Evolutionary conservation across 148 eudicot genomes (phyloP), one percentile per base, ranked within the genome.

Genomic region (Spergularia marina): DNA sequence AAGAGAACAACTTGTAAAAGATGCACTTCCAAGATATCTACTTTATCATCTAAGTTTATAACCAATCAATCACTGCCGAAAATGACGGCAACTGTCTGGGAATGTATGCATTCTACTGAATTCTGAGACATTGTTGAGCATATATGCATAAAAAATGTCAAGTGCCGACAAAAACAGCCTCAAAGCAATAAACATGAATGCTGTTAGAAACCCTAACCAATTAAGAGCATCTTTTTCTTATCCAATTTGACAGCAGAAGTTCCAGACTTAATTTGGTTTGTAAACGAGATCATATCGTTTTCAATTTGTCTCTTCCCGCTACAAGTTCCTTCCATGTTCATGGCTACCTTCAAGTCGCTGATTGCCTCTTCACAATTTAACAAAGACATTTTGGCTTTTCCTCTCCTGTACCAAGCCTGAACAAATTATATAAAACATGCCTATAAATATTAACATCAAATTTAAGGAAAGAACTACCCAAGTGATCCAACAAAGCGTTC

Each of bases 401-500:
- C 96, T 87, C 98, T 91, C 82, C 97, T 83, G 78, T 90, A 94
- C 98, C 97, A 94, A 59, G 97, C 97, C 98, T 94, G 77, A 71
- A 71, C 68, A 55, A 77, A 65, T 71, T 60, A 60, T 54, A 71
- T 39, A n/a, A 76, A 51, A 49, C 30, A n/a, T 7, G 77, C 51
- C 56, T 49, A 13, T 20, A 75, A 65, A 30, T 16, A 71, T 55
- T 16, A 52, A 47, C 17, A 54, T 52, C 14, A n/a, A 58, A n/a
- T n/a, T 53, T n/a, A 4, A 53, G 34, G 1, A 39, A 39, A 53
- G 60, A 58, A 12, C 14, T 44, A 44, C 10, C 49, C 49, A 44
- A 44, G 8, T 52, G n/a, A 40, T 25, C n/a, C 52, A 67, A 12
- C 17, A n/a, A 54, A 39, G 18, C 53, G 67, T 68, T 25, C 36